Evolutionary conservation across 495 filamentous ascomycete species (phyloP).

Genomic region (Tuber calosporum): DNA sequence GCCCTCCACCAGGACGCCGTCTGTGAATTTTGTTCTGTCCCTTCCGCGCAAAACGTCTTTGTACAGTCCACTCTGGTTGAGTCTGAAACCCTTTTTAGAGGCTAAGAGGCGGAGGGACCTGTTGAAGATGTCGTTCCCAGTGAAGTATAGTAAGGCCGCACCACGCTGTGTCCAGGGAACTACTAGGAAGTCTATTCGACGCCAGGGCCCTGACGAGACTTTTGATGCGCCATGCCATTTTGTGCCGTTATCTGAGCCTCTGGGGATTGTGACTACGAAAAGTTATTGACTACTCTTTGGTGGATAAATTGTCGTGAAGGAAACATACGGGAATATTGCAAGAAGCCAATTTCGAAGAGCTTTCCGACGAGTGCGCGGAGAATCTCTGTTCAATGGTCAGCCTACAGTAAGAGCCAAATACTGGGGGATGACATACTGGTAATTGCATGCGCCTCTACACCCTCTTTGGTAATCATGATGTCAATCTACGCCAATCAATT

Average conservation of each 20-base stretch:
- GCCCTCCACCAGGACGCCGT: conserved; percentile 67
- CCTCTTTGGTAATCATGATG: conserved; percentile 66
- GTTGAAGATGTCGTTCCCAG: conserved; percentile 95
- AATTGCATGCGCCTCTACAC: conserved; percentile 17
- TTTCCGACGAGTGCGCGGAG: conserved; percentile 54
- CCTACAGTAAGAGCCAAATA: not conserved
- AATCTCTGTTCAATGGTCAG: conserved; percentile 6
- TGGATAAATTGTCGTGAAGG: conserved; percentile 4
- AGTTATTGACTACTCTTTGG: not conserved
- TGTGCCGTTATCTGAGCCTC: conserved; percentile 48
- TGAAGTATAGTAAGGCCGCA: conserved; percentile 90
- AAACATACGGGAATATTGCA: conserved; percentile 45
- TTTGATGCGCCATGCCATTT: conserved; percentile 86
- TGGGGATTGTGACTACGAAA: conserved; percentile 22
- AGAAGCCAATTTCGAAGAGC: conserved; percentile 57
- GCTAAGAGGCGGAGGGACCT: conserved; percentile 76
- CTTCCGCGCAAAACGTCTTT: conserved; percentile 61
- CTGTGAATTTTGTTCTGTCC: conserved; percentile 57
- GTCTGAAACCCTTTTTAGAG: conserved; percentile 71
- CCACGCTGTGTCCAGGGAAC: conserved; percentile 76
- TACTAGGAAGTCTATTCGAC: conserved; percentile 62
- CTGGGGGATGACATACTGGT: conserved; percentile 5
- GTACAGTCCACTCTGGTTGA: conserved; percentile 82
- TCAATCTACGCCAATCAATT: conserved; percentile 59
- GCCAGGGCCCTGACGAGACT: conserved; percentile 49